phyloP scores from a whole-genome alignment of 2,329 filamentous ascomycete species.

The Fusarium bulbicola region DNA sequence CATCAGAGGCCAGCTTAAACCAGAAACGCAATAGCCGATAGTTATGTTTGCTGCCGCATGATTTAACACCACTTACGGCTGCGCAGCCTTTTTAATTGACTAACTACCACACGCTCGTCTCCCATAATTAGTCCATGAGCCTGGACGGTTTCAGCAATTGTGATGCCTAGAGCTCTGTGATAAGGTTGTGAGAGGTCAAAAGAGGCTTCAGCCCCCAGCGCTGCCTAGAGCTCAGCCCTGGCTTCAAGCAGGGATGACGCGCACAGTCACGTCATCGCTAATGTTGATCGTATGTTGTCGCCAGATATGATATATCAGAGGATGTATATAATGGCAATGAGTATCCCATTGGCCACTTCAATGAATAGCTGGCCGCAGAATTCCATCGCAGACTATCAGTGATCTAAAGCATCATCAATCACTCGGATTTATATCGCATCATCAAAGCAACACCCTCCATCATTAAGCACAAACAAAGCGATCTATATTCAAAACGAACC shows the following conservation, averaged over 20 bases:
- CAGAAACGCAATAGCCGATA: neutral
- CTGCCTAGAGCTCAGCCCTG: constrained; percentile 14
- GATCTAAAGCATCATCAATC: neutral
- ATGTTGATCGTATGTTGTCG: neutral
- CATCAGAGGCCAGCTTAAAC: neutral
- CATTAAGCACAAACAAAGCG: neutral
- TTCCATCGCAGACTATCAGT: neutral
- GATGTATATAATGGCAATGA: neutral
- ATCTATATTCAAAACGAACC: neutral
- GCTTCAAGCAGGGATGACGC: neutral
- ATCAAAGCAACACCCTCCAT: neutral
- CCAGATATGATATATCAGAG: neutral
- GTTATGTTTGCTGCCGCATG: neutral
- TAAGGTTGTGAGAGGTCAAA: too few relatives aligned
- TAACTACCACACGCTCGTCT: neutral
- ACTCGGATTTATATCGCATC: neutral
- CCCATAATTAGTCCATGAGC: neutral
- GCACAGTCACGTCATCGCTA: neutral
- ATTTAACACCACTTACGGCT: too few relatives aligned
- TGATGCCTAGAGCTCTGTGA: constrained; percentile 1
- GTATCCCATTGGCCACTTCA: too few relatives aligned
- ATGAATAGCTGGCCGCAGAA: neutral
- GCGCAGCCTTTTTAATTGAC: neutral
- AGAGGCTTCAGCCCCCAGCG: too few relatives aligned
- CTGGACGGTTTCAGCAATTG: neutral